Conservation (phyloP, 2,329 filamentous ascomycete genomes). For the Pyrenophora graminea region DNA sequence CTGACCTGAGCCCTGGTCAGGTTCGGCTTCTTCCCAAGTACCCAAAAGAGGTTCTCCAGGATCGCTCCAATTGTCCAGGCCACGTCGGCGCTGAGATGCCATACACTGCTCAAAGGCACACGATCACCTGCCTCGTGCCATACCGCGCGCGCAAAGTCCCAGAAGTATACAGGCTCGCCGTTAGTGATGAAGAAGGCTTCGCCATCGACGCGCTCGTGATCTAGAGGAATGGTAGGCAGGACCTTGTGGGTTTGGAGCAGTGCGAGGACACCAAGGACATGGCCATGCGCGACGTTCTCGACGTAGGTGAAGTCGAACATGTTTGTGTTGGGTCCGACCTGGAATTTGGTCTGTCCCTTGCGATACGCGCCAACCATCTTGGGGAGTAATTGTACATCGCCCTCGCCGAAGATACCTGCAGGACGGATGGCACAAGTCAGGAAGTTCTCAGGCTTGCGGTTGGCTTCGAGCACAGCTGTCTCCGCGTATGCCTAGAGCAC, state of each 20-base stretch:
- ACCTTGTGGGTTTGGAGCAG: constrained; percentile 52
- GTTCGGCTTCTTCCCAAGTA: constrained; percentile 52
- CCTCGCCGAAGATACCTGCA: constrained; percentile 57
- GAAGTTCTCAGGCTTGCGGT: constrained; percentile 52
- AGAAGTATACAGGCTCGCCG: constrained; percentile 56
- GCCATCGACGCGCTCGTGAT: constrained; percentile 54
- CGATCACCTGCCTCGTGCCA: constrained; percentile 52
- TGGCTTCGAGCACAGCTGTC: constrained; percentile 53
- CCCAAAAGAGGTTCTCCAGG: constrained; percentile 53
- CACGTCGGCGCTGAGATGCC: constrained; percentile 50
- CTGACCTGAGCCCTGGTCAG: constrained; percentile 56
- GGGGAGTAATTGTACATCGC: constrained; percentile 53
- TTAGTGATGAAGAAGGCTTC: constrained; percentile 59
- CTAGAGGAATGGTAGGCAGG: constrained; percentile 46
- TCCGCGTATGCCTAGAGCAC: constrained; percentile 51
- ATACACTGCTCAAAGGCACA: constrained; percentile 46
- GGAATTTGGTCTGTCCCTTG: constrained; percentile 55
- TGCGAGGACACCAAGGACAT: constrained; percentile 56
- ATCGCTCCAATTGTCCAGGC: constrained; percentile 49
- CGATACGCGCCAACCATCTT: constrained; percentile 52
- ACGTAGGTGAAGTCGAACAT: constrained; percentile 60
- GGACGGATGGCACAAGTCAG: constrained; percentile 57
- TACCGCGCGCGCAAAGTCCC: constrained; percentile 54
- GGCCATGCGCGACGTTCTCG: constrained; percentile 57
- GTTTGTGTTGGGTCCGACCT: constrained; percentile 58